phyloP scores from a whole-genome alignment of 345 rosid genomes.

The Eucalyptus tenuipes region DNA sequence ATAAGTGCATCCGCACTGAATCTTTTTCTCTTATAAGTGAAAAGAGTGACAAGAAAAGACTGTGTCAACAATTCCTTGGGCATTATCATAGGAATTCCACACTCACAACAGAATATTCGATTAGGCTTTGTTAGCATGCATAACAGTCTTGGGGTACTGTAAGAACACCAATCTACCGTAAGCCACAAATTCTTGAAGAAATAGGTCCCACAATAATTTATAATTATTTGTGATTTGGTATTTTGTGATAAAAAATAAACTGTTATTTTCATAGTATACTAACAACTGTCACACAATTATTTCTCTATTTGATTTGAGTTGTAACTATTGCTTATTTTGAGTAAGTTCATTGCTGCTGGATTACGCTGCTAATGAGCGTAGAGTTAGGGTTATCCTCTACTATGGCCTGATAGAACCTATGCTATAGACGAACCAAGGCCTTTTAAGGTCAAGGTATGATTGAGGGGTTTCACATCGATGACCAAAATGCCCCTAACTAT shows the following conservation, averaged over 20 bases:
- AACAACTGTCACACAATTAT: too few species aligned
- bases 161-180: accelerated
- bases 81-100: neutral
- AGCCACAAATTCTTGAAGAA: too few species aligned
- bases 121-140: too few species aligned
- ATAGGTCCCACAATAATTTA: accelerated
- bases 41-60: neutral
- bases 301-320: neutral
- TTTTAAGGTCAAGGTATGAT: neutral
- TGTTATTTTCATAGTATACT: too few species aligned
- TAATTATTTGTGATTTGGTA: too few species aligned
- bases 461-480: neutral
- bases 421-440: neutral
- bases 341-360: neutral
- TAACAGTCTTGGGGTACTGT: too few species aligned
- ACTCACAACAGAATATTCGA: accelerated
- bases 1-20: neutral
- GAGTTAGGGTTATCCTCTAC: neutral
- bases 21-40: neutral
- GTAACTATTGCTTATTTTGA: neutral
- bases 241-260: too few species aligned
- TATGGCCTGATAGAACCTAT: neutral
- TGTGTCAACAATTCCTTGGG: neutral
- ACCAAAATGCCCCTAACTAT: neutral
- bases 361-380: neutral